Evolutionary conservation across 1,139 yeast genomes (phyloP), one percentile per base, ranked within the genome.

Genomic region (Candida glucosophila): DNA sequence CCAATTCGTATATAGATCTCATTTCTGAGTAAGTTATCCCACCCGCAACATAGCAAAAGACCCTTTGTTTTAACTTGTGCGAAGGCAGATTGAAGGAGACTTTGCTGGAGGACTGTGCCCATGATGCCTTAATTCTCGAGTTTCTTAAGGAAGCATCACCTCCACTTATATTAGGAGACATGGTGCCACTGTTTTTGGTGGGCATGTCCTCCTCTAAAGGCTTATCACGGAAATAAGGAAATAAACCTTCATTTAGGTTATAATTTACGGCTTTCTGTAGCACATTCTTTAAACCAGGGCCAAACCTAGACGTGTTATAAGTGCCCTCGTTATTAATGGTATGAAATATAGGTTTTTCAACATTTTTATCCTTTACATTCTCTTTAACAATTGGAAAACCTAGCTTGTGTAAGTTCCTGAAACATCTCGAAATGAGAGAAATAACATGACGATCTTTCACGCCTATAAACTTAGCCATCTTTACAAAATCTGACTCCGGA

Each of bases 11-110:
- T 9, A 79, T 76, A 5, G 85, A 67, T 31, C 92, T 68, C 22
- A 81, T 58, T 48, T 92, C 99, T 3, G 88, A 71, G 37, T 79
- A 74, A 0, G 97, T 85, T 20, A 82, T 56, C 7, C 98, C 98
- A 14, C 99, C 99, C 1, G 92, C 81, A 20, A 86, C 71, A 45
- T 76, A 90, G 33, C 86, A 74, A 40, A 88, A 73, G 6, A 88
- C 65, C 24, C 90, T 57, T 43, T 82, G 94, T 37, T 73, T 69
- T 22, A 73, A 69, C n/a, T 66, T 59, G 19, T 30, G 17, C 10
- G 36, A n/a, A 27, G 18, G 26, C 26, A 34, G 35, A 28, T 23
- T 28, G 29, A 32, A 36, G 8, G 42, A 33, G 9, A 44, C 33
- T 22, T 58, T 49, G 3, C 52, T 49, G 14, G 75, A 61, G 9